Evolutionary conservation across 106 monocot genomes (phyloP).

Genomic region (Amphibolis antarctica): DNA sequence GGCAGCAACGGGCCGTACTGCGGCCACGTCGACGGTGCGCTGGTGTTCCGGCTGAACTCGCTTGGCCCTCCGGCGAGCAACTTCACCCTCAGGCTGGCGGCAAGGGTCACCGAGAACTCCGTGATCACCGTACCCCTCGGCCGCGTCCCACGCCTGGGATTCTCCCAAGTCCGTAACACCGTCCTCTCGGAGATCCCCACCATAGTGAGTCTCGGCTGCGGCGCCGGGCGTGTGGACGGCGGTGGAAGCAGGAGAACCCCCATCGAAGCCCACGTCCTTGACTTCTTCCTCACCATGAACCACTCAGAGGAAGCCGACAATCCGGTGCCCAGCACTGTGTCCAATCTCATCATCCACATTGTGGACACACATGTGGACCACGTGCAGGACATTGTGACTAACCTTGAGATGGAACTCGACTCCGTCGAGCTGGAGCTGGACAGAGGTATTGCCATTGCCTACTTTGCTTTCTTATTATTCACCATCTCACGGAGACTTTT

Average conservation of each 20-base stretch:
- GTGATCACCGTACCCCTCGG: slow-evolving; percentile 76
- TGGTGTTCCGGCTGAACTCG: slow-evolving; percentile 79
- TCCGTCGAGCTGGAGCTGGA: slow-evolving; percentile 37
- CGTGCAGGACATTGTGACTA: slow-evolving; percentile 41
- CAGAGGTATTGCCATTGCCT: slow-evolving; percentile 24
- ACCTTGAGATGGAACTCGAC: slow-evolving; percentile 44
- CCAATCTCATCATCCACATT: slow-evolving; percentile 35
- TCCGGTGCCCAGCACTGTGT: slow-evolving; percentile 25
- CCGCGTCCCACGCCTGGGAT: slow-evolving; percentile 69
- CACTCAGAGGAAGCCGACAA: slow-evolving; percentile 46
- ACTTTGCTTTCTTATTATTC: too few species aligned
- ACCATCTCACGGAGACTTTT: too few species aligned
- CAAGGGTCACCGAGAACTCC: slow-evolving; percentile 56
- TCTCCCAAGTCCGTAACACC: slow-evolving; percentile 38
- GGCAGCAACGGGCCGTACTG: slow-evolving; percentile 79
- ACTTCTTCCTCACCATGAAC: slow-evolving; percentile 40
- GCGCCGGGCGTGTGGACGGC: background rate
- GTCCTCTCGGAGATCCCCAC: slow-evolving; percentile 51
- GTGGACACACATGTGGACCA: slow-evolving; percentile 46
- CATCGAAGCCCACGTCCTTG: slow-evolving; percentile 30
- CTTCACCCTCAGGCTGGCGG: slow-evolving; percentile 67
- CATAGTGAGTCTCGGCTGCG: background rate
- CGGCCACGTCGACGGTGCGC: slow-evolving; percentile 52
- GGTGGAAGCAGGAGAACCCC: slow-evolving; percentile 5
- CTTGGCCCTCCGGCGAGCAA: slow-evolving; percentile 55